Evolutionary conservation across 352 stramenopile species (phyloP), one percentile per base, ranked within the genome.

Genomic region (Globisporangium nagaii): DNA sequence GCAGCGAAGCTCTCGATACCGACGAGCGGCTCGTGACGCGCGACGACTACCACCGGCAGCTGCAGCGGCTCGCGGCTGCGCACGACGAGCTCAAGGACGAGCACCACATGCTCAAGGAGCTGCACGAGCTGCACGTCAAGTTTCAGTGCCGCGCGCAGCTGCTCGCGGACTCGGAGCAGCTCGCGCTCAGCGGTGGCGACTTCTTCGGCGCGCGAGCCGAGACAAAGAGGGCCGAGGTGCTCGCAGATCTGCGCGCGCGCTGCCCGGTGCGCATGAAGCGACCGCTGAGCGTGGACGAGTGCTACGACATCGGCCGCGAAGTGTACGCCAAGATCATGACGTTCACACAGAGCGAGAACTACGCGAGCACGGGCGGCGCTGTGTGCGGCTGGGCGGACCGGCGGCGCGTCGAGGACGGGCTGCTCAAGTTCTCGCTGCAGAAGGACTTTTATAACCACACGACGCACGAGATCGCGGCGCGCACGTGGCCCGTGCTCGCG

Each of bases 361-460:
- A 56, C 42, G 58, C 47, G 30, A 66, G 49, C 31, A 71, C 68
- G 13, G 64, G 61, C 9, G 56, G 56, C 0, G 35, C 54, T 0
- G 51, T 73, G 32, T 73, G 57, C 40, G 68, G 68, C 40, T 76
- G 68, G 68, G 46, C 34, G 1, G 65, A 71, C 53, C 62, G 53
- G 28, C 68, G 68, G 12, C 51, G 62, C 15, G 32, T 64, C 31
- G 61, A 76, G n/a, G 65, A 69, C 49, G 62, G 50, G 3, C 24
- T 71, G 49, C 42, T 76, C 51, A 73, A 71, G 41, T 66, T 76
- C 27, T 56, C 65, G 34, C 43, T 76, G 7, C 27, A 42, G 13
- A 76, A 76, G 31, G 20, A 53, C 4, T 73, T 73, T 15, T 52
- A 30, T 3, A 45, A 63, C 27, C 10, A 32, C 22, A 56, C 44